phyloP scores from a whole-genome alignment of 129 eudicot genomes.

The Lactuca saligna region DNA sequence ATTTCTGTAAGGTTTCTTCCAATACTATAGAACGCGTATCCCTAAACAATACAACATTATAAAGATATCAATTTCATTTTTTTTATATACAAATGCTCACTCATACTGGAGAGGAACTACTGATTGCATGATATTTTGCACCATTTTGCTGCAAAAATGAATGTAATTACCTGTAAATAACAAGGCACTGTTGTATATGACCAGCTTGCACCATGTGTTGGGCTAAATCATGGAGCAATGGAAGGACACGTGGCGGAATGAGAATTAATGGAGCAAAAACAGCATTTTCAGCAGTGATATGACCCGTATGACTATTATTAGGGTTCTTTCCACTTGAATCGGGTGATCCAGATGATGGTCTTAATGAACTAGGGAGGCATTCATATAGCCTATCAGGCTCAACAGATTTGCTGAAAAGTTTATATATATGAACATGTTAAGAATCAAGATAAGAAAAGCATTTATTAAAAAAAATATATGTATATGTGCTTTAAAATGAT shows the following conservation, averaged over 20 bases:
- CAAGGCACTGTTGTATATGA: conserved; percentile 67
- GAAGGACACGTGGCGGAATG: conserved; percentile 89
- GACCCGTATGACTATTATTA: conserved; percentile 54
- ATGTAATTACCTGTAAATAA: conserved; percentile 67
- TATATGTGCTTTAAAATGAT: not conserved
- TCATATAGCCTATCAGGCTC: conserved; percentile 96
- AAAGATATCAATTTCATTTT: not conserved
- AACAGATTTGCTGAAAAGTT: conserved; percentile 68
- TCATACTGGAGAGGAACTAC: not conserved
- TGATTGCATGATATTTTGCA: no score
- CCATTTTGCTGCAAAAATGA: no score
- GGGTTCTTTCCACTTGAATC: conserved; percentile 62
- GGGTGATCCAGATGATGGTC: conserved; percentile 90
- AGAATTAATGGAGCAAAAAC: conserved; percentile 80
- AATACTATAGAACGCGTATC: conserved; percentile 89
- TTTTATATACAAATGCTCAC: not conserved
- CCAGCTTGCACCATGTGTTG: conserved; percentile 95
- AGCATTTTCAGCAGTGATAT: conserved; percentile 60
- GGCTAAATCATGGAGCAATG: conserved; percentile 89
- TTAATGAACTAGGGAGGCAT: conserved; percentile 89
- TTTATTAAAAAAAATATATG: not conserved
- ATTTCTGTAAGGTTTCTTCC: conserved; percentile 86
- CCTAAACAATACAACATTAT: conserved; percentile 39
- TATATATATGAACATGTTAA: not conserved
- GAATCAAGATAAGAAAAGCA: not conserved